Evolutionary conservation across 495 filamentous ascomycete species (phyloP), one percentile per base, ranked within the genome.

Genomic region (Penicillium waksmanii): DNA sequence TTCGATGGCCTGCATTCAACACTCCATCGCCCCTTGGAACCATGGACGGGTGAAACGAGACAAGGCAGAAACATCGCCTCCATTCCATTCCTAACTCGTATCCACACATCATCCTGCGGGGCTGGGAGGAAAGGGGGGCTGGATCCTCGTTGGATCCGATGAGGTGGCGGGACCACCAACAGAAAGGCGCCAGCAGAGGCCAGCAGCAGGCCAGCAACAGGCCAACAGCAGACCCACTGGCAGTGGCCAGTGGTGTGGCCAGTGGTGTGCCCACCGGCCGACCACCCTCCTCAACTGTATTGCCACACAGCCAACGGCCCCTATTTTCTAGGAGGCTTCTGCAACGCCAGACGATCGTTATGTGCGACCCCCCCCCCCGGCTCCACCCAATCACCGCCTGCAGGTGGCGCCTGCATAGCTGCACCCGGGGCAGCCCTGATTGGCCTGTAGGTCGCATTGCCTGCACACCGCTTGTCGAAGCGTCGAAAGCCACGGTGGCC

Each of bases 371-470:
- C 21, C 3, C 54, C 5, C 21, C 3, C 54, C 5, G 33, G 15
- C 11, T 36, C 17, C 18, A 27, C 10, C 55, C 55, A 64, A 57
- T 65, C 55, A 58, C 3, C 31, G 51, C 55, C 38, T 51, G 55
- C 58, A 65, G 55, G 63, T 61, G 63, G 63, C 63, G 59, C 42
- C 56, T 66, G 59, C 59, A 59, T 31, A 19, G 57, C 46, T 40
- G n/a, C 42, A 43, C n/a, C 31, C 51, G 57, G 42, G n/a, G 48
- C 1, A 6, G 17, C 19, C 12, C n/a, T 62, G 55, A 65, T 65
- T 65, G 57, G 56, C 34, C n/a, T 13, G 36, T 31, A 38, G 25
- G 38, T 49, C 52, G 57, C 35, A 51, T 31, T 49, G 51, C 51
- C 50, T 55, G 51, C 51, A 60, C 57, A 60, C 57, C 57, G 57